Percentiles rank a stretch among this genome's conserved stretches.
Evolutionary conservation across 192 early-diverging fungal genomes (phyloP).

Genomic region (Coemansia sp.): DNA sequence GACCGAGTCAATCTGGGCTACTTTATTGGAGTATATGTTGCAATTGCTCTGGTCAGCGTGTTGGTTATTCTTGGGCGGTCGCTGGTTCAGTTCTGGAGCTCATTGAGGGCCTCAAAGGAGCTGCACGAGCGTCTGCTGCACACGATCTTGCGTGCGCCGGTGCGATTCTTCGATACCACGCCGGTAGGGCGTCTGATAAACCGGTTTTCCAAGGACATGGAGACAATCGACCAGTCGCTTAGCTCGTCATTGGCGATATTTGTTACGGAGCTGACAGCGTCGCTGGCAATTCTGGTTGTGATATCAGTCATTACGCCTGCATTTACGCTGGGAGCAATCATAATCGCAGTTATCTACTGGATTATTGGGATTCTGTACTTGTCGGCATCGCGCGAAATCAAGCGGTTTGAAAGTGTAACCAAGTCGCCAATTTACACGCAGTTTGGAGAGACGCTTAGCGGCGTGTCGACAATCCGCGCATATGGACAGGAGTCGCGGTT

Average conservation of each 20-base stretch:
- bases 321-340: slow-evolving; percentile 75
- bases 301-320: slow-evolving; percentile 65
- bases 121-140: slow-evolving; percentile 45
- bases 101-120: slow-evolving; percentile 33
- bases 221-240: slow-evolving; percentile 68
- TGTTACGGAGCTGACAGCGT: slow-evolving; percentile 56
- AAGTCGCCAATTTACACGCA: slow-evolving; percentile 72
- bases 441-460: slow-evolving; percentile 72
- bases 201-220: slow-evolving; percentile 79
- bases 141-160: slow-evolving; percentile 63
- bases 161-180: slow-evolving; percentile 86
- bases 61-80: slow-evolving; percentile 33
- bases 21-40: slow-evolving; percentile 36
- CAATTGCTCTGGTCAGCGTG: slow-evolving; percentile 31
- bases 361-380: slow-evolving; percentile 68
- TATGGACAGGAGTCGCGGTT: slow-evolving; percentile 72
- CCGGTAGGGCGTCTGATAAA: slow-evolving; percentile 85
- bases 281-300: slow-evolving; percentile 57
- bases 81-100: slow-evolving; percentile 47
- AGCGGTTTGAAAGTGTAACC: slow-evolving; percentile 79
- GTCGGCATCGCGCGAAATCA: slow-evolving; percentile 73
- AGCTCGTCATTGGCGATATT: slow-evolving; percentile 61
- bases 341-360: slow-evolving; percentile 66
- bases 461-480: slow-evolving; percentile 77
- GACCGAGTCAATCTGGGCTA: slow-evolving; percentile 17